These are phyloP conservation scores for Candida mattraensis DNA, from an alignment of 805 yeast species.

Conservation along the genomic window DNA sequence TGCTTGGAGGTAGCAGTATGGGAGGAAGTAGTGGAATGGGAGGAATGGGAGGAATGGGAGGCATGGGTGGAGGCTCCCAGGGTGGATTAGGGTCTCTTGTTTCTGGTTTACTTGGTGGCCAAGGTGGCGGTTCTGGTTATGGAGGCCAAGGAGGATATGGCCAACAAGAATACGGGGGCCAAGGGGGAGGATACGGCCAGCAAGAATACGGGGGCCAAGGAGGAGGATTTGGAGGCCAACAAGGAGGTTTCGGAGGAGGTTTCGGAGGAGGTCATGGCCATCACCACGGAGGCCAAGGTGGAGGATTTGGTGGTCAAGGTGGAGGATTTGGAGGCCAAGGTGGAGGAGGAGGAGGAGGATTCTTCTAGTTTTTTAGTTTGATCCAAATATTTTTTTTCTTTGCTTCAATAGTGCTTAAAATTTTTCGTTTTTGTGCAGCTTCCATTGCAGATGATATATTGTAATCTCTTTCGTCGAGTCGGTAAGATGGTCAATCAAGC, in stretches of 20 bases:
- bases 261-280: constrained; percentile 12
- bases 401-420: not conserved
- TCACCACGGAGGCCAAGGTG: constrained; percentile 9
- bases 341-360: constrained; percentile 7
- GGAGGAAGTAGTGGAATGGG: too few relatives aligned
- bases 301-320: constrained; percentile 8
- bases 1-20: constrained; percentile 25
- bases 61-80: constrained; percentile 8
- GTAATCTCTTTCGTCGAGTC: too few relatives aligned
- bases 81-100: constrained; percentile 24
- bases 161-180: constrained; percentile 10
- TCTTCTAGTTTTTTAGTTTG: not conserved
- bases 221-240: constrained; percentile 13
- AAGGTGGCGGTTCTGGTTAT: constrained; percentile 10
- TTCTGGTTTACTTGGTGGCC: constrained; percentile 16
- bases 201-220: constrained; percentile 26
- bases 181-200: constrained; percentile 14
- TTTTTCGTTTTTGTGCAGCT: not conserved
- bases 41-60: constrained; percentile 9
- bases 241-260: constrained; percentile 17
- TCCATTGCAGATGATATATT: not conserved
- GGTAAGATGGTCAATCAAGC: too few relatives aligned
- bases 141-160: constrained; percentile 9
- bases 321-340: constrained; percentile 14
- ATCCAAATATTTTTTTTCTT: not conserved